Percentiles rank a stretch among this genome's conserved stretches.
phyloP scores from a whole-genome alignment of 345 rosid species.

The Melaleuca quinquenervia region DNA sequence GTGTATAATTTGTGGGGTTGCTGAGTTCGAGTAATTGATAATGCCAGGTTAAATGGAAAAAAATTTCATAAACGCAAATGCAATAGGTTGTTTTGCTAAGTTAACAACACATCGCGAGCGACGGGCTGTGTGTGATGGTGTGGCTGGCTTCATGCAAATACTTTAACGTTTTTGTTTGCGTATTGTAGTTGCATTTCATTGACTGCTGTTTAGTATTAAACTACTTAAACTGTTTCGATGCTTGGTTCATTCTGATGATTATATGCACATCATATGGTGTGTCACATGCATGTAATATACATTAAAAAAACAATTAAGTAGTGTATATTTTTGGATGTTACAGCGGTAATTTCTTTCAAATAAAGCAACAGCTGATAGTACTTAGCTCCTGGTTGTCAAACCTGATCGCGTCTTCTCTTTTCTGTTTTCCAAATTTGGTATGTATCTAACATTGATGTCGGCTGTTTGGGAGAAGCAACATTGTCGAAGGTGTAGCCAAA shows the following conservation, averaged over 20 bases:
- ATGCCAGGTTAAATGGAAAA: no score
- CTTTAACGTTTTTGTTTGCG: no score
- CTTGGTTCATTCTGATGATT: neutral
- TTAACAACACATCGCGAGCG: no score
- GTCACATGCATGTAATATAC: neutral
- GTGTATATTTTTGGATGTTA: neutral
- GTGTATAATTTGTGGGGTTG: no score
- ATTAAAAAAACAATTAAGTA: neutral
- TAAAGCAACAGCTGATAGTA: neutral
- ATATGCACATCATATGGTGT: neutral
- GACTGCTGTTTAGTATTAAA: neutral
- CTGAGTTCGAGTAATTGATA: no score
- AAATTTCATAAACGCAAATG: no score
- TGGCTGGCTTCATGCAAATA: no score
- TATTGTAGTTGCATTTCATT: no score
- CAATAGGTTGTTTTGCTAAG: no score
- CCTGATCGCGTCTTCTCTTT: neutral
- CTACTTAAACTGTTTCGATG: neutral
- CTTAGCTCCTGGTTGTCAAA: neutral
- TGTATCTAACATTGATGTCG: neutral
- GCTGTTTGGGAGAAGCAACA: conserved; percentile 61
- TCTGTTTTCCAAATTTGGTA: neutral
- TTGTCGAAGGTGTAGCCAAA: conserved; percentile 71
- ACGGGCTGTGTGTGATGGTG: no score
- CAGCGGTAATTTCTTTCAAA: neutral